Evolutionary conservation across 1,284 basidiomycete genomes (phyloP), one percentile per base, ranked within the genome.

Genomic region (Volvariella surrecta): DNA sequence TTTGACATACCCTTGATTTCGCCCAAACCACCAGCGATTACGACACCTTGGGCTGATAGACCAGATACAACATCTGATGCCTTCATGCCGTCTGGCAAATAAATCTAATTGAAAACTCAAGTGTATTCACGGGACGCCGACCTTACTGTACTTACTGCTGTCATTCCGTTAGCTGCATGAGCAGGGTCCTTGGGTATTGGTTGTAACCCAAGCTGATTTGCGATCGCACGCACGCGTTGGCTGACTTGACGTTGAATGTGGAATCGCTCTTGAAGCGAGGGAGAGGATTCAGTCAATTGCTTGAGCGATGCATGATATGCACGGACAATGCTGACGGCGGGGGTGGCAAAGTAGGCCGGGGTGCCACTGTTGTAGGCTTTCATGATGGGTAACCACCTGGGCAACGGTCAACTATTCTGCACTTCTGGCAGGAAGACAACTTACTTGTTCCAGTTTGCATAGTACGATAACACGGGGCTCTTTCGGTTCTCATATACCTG

Each of bases 351-450:
- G 70, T 92, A 92, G 22, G 76, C 77, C 1, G 81, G 64, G 8
- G 64, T 61, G 44, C 78, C 79, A 39, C 59, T 58, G 61, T 84
- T 80, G 59, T 91, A 92, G 1, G 80, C 78, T 55, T 78, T 69
- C 89, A 91, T 91, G 58, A 93, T 78, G 1, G 89, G 89, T 31
- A 90, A 67, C 89, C 89, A 92, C 52, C 78, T 79, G 40, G 4
- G 1, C 1, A 16, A 22, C 13, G 20, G 16, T 39, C 7, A 42
- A 34, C n/a, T 28, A 38, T 3, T 3, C 22, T 21, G 45, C 20
- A 17, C 30, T 24, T 17, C 37, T n/a, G n/a, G 13, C 7, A 32
- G 44, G 17, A 11, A 21, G 21, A 1, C 18, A 32, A 38, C 61
- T 21, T 50, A 76, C 73, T 82, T 85, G 56, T 79, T 80, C 89